Conservation (phyloP, 2,329 filamentous ascomycete species). For the Aspergillus carbonarius region DNA sequence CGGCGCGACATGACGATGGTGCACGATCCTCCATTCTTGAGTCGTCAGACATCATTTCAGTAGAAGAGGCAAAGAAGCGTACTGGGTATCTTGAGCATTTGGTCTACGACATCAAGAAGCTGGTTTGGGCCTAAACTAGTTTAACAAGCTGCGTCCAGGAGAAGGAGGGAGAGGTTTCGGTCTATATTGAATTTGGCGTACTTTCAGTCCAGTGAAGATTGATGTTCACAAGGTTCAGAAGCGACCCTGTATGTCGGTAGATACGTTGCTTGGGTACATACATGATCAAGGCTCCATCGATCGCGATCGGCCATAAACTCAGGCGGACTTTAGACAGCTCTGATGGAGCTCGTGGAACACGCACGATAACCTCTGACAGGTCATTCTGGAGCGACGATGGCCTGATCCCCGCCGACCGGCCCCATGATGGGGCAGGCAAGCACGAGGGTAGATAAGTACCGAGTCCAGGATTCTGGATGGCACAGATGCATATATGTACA, state of each 20-base stretch:
- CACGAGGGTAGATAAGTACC: not conserved
- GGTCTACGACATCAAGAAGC: slow-evolving; percentile 86
- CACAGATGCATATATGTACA: not conserved
- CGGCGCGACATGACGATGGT: slow-evolving; percentile 32
- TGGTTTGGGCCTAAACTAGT: slow-evolving; percentile 69
- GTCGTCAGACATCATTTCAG: slow-evolving; percentile 71
- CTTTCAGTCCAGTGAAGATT: not conserved
- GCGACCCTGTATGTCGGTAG: not conserved
- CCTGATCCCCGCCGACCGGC: not conserved
- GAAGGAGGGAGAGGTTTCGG: not conserved
- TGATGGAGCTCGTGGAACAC: not conserved
- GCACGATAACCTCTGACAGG: not conserved
- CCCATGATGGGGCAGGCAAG: not conserved
- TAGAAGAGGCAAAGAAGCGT: slow-evolving; percentile 80
- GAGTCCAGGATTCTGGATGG: not conserved
- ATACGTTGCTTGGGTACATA: not conserved
- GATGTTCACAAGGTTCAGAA: not conserved
- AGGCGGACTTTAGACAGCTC: not conserved
- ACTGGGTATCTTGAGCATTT: slow-evolving; percentile 84
- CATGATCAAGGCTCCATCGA: not conserved
- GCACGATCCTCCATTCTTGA: slow-evolving; percentile 43
- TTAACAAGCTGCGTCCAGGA: too few species aligned
- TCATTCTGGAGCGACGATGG: not conserved
- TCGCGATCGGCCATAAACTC: not conserved
- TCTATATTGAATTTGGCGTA: not conserved